A percentile compares a stretch with the other conserved stretches of the same genome.
phyloP scores from a whole-genome alignment of 139 green algal species.

The Diplosphaera chodatii region DNA sequence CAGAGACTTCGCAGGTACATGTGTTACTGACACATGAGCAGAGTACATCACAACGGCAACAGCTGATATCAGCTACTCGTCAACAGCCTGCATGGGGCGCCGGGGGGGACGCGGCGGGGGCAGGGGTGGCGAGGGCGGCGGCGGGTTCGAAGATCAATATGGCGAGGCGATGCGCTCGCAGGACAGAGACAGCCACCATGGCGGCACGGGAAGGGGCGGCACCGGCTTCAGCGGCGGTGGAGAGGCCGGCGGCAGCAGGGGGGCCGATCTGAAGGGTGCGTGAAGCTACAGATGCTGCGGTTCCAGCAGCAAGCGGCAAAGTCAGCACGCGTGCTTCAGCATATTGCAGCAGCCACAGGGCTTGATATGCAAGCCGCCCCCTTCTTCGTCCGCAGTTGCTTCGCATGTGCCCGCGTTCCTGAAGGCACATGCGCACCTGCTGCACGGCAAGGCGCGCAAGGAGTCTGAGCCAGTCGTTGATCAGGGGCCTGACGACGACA shows the following conservation, averaged over 20 bases:
- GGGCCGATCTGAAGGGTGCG: neutral
- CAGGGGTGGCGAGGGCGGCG: neutral
- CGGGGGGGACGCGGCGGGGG: neutral
- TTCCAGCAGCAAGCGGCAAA: too few species aligned
- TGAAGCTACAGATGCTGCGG: too few species aligned
- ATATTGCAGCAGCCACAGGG: too few species aligned
- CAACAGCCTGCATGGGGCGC: neutral
- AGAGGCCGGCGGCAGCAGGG: slow-evolving; percentile 14
- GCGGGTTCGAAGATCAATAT: slow-evolving; percentile 55
- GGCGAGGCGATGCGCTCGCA: slow-evolving; percentile 38
- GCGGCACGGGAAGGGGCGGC: slow-evolving; percentile 16
- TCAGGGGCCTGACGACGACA: slow-evolving; percentile 16
- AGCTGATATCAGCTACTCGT: too few species aligned
- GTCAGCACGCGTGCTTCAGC: too few species aligned
- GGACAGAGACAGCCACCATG: slow-evolving; percentile 36
- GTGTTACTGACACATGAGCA: too few species aligned
- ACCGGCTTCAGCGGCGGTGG: slow-evolving; percentile 24
- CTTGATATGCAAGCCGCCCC: too few species aligned
- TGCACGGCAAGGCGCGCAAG: slow-evolving; percentile 27
- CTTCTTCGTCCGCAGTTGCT: neutral
- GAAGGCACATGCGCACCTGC: slow-evolving; percentile 62
- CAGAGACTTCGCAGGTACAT: too few species aligned
- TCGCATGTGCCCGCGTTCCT: slow-evolving; percentile 68
- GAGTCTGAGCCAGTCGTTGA: neutral
- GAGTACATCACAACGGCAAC: too few species aligned